Percentiles rank a stretch among this genome's conserved stretches.
Evolutionary conservation across 352 stramenopile species (phyloP).

Genomic region (Phytopythium vexans): DNA sequence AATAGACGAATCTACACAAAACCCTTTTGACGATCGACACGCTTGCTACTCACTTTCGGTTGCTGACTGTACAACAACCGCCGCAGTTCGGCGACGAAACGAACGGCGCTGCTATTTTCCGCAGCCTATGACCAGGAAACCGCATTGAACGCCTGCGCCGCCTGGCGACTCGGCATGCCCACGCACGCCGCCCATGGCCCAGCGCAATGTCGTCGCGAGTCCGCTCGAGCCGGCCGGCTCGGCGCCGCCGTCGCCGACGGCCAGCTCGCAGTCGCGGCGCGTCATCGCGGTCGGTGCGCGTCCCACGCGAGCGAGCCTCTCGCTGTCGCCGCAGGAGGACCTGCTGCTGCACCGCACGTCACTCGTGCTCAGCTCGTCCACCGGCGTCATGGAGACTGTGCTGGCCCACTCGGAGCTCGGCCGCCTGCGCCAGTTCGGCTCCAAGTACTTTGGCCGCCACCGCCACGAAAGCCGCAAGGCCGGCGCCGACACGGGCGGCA

Average conservation of each 20-base stretch:
- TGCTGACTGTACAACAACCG: too few relatives aligned
- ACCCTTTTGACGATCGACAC: too few relatives aligned
- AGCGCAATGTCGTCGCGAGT: too few relatives aligned
- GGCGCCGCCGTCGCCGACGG: not conserved
- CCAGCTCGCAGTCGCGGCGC: not conserved
- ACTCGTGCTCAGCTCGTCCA: slow-evolving; percentile 38
- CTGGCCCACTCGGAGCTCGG: slow-evolving; percentile 39
- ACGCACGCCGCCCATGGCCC: too few relatives aligned
- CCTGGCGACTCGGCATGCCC: too few relatives aligned
- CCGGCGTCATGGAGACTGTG: slow-evolving; percentile 29
- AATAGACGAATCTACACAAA: slow-evolving; percentile 4
- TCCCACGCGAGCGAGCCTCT: not conserved
- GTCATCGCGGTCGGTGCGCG: not conserved
- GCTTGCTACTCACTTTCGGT: too few relatives aligned
- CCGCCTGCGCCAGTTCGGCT: slow-evolving; percentile 35
- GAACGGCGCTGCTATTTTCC: too few relatives aligned
- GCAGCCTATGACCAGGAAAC: too few relatives aligned
- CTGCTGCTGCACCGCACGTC: slow-evolving; percentile 47
- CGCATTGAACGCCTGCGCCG: too few relatives aligned
- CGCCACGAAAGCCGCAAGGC: not conserved
- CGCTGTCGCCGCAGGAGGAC: slow-evolving; percentile 38
- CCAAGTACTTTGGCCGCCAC: slow-evolving; percentile 27
- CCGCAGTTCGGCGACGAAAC: too few relatives aligned
- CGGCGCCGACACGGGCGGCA: too few relatives aligned
- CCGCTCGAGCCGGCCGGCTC: too few relatives aligned